phyloP scores from a whole-genome alignment of 805 yeast genomes.

The Tetrapisispora arboricola region DNA sequence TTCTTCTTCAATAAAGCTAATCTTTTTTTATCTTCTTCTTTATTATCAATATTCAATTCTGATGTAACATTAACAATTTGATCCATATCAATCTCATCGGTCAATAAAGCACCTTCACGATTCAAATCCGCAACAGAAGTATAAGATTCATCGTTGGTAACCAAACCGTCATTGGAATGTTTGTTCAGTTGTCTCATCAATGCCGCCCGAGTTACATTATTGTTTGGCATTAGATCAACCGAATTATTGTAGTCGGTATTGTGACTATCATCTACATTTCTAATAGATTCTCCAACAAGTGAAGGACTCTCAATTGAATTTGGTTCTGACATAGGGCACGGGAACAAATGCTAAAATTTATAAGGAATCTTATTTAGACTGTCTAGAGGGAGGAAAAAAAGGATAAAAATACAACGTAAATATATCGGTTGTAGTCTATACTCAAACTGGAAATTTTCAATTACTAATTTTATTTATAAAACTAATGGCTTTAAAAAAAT shows the following conservation, averaged over 20 bases:
- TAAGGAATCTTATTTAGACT: too few species aligned
- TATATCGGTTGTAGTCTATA: too few species aligned
- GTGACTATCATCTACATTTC: conserved; percentile 18
- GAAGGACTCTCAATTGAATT: conserved; percentile 14
- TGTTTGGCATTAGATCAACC: background rate
- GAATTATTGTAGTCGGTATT: conserved; percentile 16
- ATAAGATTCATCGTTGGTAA: conserved; percentile 11
- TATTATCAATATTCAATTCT: conserved; percentile 4
- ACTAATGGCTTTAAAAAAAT: too few species aligned
- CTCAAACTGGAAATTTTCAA: too few species aligned
- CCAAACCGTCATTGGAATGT: conserved; percentile 4
- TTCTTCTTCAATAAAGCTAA: conserved; percentile 6
- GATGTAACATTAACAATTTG: conserved; percentile 16
- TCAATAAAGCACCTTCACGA: conserved; percentile 28
- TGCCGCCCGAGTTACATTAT: background rate
- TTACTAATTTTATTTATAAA: too few species aligned
- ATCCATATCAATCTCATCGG: conserved; percentile 27
- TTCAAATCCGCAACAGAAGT: conserved; percentile 27
- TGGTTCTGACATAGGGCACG: background rate
- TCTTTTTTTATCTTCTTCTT: conserved; percentile 8
- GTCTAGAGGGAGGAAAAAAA: too few species aligned
- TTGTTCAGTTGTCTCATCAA: background rate
- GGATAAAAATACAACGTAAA: too few species aligned
- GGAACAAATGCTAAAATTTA: too few species aligned
- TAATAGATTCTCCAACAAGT: conserved; percentile 22